These are phyloP conservation scores for Coemansia sp. DNA, from an alignment of 192 early-diverging fungal genomes.

Conservation along the genomic window DNA sequence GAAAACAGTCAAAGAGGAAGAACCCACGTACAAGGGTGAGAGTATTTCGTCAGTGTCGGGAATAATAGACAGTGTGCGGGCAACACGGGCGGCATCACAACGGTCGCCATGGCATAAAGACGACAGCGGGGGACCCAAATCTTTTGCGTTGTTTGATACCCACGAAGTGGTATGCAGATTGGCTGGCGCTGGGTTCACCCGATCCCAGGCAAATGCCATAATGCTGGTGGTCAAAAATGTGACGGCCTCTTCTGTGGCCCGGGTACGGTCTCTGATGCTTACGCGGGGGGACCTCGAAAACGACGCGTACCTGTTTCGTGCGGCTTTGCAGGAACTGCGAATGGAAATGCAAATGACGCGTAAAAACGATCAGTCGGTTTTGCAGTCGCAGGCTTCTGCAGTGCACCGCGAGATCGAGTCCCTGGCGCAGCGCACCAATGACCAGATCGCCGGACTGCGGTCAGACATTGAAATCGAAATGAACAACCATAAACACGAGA, in stretches of 20 bases:
- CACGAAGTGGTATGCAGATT: conserved; percentile 67
- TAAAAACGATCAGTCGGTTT: conserved; percentile 68
- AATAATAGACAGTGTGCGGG: conserved; percentile 36
- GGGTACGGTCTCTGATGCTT: conserved; percentile 55
- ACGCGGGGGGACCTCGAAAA: conserved; percentile 81
- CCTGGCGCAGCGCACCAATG: conserved; percentile 68
- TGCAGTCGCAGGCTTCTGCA: conserved; percentile 69
- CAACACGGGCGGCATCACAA: conserved; percentile 21
- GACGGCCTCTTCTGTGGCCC: conserved; percentile 15
- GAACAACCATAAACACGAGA: conserved; percentile 85
- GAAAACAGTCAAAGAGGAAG: neutral
- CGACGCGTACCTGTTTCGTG: conserved; percentile 78
- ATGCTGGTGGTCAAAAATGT: conserved; percentile 70
- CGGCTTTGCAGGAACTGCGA: conserved; percentile 76
- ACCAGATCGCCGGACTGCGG: conserved; percentile 73
- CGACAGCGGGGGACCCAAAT: neutral
- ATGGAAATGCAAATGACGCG: conserved; percentile 72
- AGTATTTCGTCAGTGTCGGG: conserved; percentile 25
- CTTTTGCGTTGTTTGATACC: conserved; percentile 68
- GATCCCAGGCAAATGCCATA: conserved; percentile 68
- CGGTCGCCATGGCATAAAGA: neutral
- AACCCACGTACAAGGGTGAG: too few species aligned
- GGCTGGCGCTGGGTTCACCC: conserved; percentile 62
- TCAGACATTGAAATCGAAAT: conserved; percentile 87
- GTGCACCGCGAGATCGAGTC: conserved; percentile 79